Evolutionary conservation across 257 asterid genomes (phyloP).

Genomic region (Osmanthus fragrans): DNA sequence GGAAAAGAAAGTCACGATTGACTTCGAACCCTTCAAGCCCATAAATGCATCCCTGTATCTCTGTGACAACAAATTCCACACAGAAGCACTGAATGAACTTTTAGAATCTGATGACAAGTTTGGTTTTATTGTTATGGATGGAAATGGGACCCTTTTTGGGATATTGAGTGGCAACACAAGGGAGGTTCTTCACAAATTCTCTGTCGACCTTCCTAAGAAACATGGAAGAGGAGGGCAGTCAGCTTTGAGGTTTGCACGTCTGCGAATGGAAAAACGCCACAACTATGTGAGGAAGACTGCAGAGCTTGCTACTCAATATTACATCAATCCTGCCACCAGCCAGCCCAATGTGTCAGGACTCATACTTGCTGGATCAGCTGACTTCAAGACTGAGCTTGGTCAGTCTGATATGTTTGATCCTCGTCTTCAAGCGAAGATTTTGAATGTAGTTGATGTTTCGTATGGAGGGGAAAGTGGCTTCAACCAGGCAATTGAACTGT

Average conservation of each 20-base stretch:
- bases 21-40: constrained; percentile 23
- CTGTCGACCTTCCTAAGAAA: constrained; percentile 26
- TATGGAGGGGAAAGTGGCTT: constrained; percentile 26
- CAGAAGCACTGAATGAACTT: constrained; percentile 23
- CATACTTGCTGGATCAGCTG: constrained; percentile 28
- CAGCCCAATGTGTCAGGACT: constrained; percentile 27
- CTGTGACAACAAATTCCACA: constrained; percentile 28
- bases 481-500: constrained; percentile 22
- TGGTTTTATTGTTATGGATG: constrained; percentile 30
- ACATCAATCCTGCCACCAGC: constrained; percentile 24
- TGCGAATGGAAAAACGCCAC: constrained; percentile 27
- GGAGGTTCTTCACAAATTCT: constrained; percentile 25
- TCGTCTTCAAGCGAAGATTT: constrained; percentile 21
- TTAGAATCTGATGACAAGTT: constrained; percentile 27
- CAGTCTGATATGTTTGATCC: constrained; percentile 29
- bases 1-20: constrained; percentile 27
- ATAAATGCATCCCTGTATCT: constrained; percentile 27
- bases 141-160: constrained; percentile 30
- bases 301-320: constrained; percentile 26
- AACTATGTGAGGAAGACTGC: constrained; percentile 25
- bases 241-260: constrained; percentile 28
- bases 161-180: constrained; percentile 25
- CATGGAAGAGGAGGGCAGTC: constrained; percentile 32
- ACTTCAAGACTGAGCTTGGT: constrained; percentile 23
- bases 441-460: constrained; percentile 25